Conservation (phyloP, 2,329 filamentous ascomycete genomes). For the Endocalyx cinctus region DNA sequence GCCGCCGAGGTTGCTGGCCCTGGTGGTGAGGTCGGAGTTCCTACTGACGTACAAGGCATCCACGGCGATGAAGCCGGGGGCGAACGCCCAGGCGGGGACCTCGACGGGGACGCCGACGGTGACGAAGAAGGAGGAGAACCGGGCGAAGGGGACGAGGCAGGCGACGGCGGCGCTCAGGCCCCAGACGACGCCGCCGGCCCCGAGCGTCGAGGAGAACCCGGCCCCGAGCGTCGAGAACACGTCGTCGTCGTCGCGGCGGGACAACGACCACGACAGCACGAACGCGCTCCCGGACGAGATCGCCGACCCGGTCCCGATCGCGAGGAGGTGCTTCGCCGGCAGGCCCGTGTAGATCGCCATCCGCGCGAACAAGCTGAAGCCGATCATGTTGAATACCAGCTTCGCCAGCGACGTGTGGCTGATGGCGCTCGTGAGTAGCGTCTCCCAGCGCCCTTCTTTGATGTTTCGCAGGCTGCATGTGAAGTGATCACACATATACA, state of each 20-base stretch:
- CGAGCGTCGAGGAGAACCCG: slow-evolving; percentile 1
- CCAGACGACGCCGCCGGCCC: slow-evolving; percentile 6
- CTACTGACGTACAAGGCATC: neutral
- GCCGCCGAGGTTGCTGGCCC: slow-evolving; percentile 4
- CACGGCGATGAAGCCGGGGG: slow-evolving; percentile 1
- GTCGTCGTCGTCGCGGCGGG: no score
- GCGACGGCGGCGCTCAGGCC: slow-evolving; percentile 6
- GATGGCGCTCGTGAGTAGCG: slow-evolving; percentile 5
- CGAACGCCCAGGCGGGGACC: slow-evolving; percentile 6
- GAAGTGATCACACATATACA: slow-evolving; percentile 6
- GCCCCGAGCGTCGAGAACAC: neutral
- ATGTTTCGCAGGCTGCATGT: slow-evolving; percentile 2
- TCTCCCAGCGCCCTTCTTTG: slow-evolving; percentile 6
- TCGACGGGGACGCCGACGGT: neutral
- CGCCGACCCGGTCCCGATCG: slow-evolving; percentile 1
- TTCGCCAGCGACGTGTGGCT: slow-evolving; percentile 5
- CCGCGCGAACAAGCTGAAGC: slow-evolving; percentile 1
- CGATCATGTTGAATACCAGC: slow-evolving; percentile 5
- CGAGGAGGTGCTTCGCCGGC: neutral
- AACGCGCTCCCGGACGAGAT: neutral
- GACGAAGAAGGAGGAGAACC: neutral
- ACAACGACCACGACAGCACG: no score
- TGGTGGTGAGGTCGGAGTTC: slow-evolving; percentile 1
- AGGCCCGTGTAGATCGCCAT: slow-evolving; percentile 1
- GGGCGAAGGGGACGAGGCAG: slow-evolving; percentile 1